These are phyloP conservation scores for Saccharomycopsis javanensis DNA, from an alignment of 805 yeast species.

Conservation along the genomic window DNA sequence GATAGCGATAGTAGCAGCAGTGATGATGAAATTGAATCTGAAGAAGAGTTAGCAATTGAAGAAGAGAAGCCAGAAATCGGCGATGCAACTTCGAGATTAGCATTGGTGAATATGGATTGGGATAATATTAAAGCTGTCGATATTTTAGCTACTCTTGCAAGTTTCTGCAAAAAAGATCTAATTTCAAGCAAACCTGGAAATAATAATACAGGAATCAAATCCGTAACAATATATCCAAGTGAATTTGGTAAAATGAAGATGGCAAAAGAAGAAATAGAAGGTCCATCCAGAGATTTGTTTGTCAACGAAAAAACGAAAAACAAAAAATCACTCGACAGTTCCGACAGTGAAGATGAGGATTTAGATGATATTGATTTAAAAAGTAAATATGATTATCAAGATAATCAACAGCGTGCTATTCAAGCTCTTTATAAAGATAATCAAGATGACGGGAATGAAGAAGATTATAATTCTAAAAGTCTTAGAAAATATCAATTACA, in stretches of 20 bases:
- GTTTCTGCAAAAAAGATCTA: constrained; percentile 41
- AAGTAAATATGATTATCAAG: constrained; percentile 17
- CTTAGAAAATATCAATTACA: constrained; percentile 88
- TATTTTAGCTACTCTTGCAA: constrained; percentile 75
- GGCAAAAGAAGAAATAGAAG: constrained; percentile 82
- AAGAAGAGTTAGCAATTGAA: constrained; percentile 47
- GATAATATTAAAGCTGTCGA: constrained; percentile 85
- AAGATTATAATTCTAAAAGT: constrained; percentile 75
- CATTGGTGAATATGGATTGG: constrained; percentile 97
- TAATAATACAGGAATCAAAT: constrained; percentile 54
- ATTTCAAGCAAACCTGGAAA: background rate
- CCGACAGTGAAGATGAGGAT: constrained; percentile 40
- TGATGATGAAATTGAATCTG: constrained; percentile 29
- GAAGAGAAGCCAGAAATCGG: constrained; percentile 67
- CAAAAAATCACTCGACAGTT: constrained; percentile 29
- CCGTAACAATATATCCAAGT: constrained; percentile 73
- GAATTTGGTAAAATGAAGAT: constrained; percentile 89
- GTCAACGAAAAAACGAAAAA: constrained; percentile 33
- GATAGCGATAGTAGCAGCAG: constrained; percentile 39
- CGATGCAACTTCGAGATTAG: constrained; percentile 73
- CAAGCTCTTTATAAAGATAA: constrained; percentile 59
- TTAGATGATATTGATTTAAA: constrained; percentile 22
- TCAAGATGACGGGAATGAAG: constrained; percentile 43
- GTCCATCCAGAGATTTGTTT: constrained; percentile 86
- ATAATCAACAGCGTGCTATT: constrained; percentile 48